Evolutionary conservation across 1,284 basidiomycete genomes (phyloP), one percentile per base, ranked within the genome.

Genomic region (Cystobasidium sp.): DNA sequence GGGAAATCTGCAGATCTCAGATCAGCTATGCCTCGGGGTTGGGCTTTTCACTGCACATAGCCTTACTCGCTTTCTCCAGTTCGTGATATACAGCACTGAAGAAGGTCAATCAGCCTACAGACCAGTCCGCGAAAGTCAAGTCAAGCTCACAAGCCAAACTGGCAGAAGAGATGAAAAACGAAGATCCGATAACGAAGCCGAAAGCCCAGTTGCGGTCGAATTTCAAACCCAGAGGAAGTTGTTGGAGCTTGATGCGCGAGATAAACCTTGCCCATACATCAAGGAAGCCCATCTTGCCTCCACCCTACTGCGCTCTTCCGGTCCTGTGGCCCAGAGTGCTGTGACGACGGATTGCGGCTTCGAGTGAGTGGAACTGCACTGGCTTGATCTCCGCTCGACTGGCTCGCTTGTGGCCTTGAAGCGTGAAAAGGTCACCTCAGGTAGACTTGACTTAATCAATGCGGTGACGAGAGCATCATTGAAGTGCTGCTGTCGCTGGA

Each of bases 101-200:
- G 14, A 59, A 52, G 20, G 16, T 53, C 7, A 39, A 44, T 68
- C 53, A 65, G 39, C 43, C 6, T 39, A 31, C 22, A 18, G 4
- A 20, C 24, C 41, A 9, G 31, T 61, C 24, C 22, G 3, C 16
- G 22, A 24, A 14, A 12, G n/a, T 9, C n/a, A 52, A 22, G 22
- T 14, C 18, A 31, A 52, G 47, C 70, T 3, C 41, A 73, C 70
- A 49, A 37, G 70, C 70, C 20, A 73, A 31, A 65, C 70, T 73
- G 47, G 70, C 70, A 12, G 70, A 73, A 12, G 62, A 65, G 22
- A 73, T 53, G 22, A 73, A 73, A 43, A 73, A 65, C 16, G 70
- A 73, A 41, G 70, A 73, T 16, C 70, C 70, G 39, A 73, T 53
- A 51, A 73, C 63, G 62, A 73, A 73, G 51, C 70, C 70, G 39